A percentile compares a stretch with the other conserved stretches of the same genome.
Evolutionary conservation across 2,329 filamentous ascomycete species (phyloP).

Genomic region (Colletotrichum melonis): DNA sequence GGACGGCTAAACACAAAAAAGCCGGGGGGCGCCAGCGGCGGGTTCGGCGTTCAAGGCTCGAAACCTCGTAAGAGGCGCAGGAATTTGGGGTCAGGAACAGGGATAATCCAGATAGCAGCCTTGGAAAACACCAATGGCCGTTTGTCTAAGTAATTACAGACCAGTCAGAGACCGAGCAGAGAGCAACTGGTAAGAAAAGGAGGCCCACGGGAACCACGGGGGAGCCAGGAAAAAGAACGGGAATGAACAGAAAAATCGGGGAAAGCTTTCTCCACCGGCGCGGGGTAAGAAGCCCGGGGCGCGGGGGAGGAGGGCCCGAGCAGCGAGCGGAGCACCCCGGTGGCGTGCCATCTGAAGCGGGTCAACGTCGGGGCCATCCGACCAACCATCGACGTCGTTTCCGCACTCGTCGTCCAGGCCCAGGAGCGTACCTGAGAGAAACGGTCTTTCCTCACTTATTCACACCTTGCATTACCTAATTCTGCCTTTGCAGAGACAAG

Average conservation of each 20-base stretch:
- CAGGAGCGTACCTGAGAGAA: background rate
- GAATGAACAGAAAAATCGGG: constrained; percentile 20
- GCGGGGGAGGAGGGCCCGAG: constrained; percentile 34
- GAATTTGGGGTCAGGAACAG: background rate
- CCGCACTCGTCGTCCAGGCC: background rate
- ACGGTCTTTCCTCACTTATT: background rate
- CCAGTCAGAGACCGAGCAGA: background rate
- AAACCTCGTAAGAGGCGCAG: background rate
- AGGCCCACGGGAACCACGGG: too few species aligned
- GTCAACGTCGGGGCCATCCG: too few species aligned
- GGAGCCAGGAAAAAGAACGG: background rate
- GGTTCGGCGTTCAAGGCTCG: background rate
- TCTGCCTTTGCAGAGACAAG: too few species aligned
- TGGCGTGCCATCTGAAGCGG: background rate
- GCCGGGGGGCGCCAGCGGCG: background rate
- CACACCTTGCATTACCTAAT: too few species aligned
- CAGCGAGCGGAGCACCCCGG: constrained; percentile 7
- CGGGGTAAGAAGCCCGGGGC: constrained; percentile 32
- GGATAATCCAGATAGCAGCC: background rate
- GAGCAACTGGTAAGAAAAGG: background rate
- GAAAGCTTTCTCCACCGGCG: constrained; percentile 21
- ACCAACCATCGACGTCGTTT: background rate
- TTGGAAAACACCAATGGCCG: background rate
- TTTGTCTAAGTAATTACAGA: background rate
- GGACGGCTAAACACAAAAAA: background rate